Evolutionary conservation across 2,329 filamentous ascomycete species (phyloP).

Genomic region (Chrysoporthe cubensis): DNA sequence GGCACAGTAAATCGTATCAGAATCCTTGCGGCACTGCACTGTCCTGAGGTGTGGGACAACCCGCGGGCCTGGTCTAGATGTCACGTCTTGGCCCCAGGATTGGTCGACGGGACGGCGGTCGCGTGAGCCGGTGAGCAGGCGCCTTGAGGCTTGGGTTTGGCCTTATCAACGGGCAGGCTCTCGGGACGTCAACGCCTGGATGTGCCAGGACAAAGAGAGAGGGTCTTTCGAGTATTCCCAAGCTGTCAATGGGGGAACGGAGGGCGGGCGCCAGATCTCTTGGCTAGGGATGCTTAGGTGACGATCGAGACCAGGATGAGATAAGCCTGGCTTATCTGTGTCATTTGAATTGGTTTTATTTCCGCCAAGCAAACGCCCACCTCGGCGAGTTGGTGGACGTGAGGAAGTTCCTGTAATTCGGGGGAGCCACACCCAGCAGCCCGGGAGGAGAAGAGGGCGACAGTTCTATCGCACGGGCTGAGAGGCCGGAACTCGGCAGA

Average conservation of each 20-base stretch:
- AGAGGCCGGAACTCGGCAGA: not conserved
- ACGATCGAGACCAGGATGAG: slow-evolving; percentile 58
- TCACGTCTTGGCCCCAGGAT: not conserved
- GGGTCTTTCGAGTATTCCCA: not conserved
- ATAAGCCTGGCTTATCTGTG: slow-evolving; percentile 62
- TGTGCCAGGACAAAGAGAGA: slow-evolving; percentile 8
- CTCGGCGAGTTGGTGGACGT: slow-evolving; percentile 14
- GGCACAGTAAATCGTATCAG: slow-evolving; percentile 2
- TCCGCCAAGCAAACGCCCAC: slow-evolving; percentile 21
- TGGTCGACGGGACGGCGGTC: not conserved
- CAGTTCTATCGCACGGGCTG: not conserved
- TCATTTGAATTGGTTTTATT: slow-evolving; percentile 49
- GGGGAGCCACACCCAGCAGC: not conserved
- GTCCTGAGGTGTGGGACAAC: not conserved
- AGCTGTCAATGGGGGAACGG: not conserved
- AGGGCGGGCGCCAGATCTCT: slow-evolving; percentile 18
- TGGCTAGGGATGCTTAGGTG: slow-evolving; percentile 44
- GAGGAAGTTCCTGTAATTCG: not conserved
- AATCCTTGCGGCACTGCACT: not conserved
- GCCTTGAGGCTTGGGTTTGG: not conserved
- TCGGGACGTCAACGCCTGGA: slow-evolving; percentile 3
- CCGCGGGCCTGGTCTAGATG: not conserved
- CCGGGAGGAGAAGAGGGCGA: not conserved
- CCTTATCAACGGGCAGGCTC: slow-evolving; percentile 18
- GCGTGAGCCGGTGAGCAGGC: not conserved